Percentiles rank a stretch among this genome's conserved stretches.
Conservation (phyloP, 805 yeast species). For the Dipodascopsis uninucleata region DNA sequence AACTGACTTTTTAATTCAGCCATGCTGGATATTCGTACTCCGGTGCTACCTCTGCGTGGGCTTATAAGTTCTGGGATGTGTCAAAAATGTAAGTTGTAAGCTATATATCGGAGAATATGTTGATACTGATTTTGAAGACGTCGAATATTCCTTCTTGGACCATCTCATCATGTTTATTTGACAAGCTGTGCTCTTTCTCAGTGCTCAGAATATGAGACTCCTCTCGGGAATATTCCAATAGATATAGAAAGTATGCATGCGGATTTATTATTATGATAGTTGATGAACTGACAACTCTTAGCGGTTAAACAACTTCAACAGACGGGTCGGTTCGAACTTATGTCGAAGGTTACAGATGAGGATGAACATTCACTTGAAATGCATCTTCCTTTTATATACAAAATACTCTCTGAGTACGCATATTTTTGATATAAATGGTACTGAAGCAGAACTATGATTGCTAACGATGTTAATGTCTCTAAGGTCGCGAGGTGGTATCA, state of each 20-base stretch:
- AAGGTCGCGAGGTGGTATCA: constrained; percentile 15
- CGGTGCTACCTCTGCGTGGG: constrained; percentile 70
- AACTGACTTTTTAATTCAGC: constrained; percentile 32
- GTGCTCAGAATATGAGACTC: constrained; percentile 66
- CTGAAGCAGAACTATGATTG: too few relatives aligned
- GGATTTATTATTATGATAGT: constrained; percentile 2
- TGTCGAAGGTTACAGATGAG: constrained; percentile 62
- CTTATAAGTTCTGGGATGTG: constrained; percentile 69
- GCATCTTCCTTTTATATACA: constrained; percentile 77
- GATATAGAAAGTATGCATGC: constrained; percentile 45
- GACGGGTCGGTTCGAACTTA: constrained; percentile 47
- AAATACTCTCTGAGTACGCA: constrained; percentile 40
- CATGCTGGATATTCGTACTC: constrained; percentile 92
- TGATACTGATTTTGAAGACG: constrained; percentile 36
- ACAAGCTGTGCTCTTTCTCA: constrained; percentile 53
- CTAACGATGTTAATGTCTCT: too few relatives aligned
- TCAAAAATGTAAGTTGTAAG: constrained; percentile 38
- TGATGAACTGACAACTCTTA: background rate
- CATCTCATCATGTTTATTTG: constrained; percentile 87
- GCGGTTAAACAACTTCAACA: constrained; percentile 32
- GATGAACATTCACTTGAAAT: constrained; percentile 92
- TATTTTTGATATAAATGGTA: background rate
- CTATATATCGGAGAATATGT: background rate
- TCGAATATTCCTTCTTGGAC: constrained; percentile 80
- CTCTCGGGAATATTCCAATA: constrained; percentile 70